Evolutionary conservation across 2,329 filamentous ascomycete species (phyloP), one percentile per base, ranked within the genome.

Genomic region (Ophiostoma sp.): DNA sequence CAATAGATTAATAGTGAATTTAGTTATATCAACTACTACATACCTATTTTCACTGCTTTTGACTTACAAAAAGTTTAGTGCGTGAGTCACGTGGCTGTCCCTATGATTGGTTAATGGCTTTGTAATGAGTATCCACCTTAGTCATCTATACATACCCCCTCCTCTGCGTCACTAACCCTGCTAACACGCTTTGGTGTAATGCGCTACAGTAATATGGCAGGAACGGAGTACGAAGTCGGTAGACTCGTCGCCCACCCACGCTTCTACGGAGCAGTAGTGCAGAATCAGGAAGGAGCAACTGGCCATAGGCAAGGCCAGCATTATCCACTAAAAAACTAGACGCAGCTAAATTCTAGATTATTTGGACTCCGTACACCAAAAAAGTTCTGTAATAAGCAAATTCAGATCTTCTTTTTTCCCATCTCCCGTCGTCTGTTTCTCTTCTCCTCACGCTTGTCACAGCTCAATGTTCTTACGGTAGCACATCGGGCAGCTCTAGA

Each of bases 401-500:
- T n/a, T 64, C 40, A n/a, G 27, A 40, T 52, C 14, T 52, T 63
- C 42, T 55, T 66, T 68, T 62, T 68, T 69, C 40, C 44, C 49
- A 18, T 40, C 6, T 63, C 14, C 18, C 36, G 5, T 8, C 3
- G 16, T 40, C 40, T 36, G 55, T 27, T 41, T 66, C 44, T 12
- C 47, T 40, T 49, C 27, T 58, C 45, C 36, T 27, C 27, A 36
- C 42, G 36, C 42, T 40, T 58, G 45, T 66, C 47, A 47, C 66
- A 67, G 72, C 73, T 84, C 83, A 85, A 87, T 87, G 85, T 84
- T 79, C 79, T 76, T 76, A 76, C 84, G 87, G 84, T 91, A 94
- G 91, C 82, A 87, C 79, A 80, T 78, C 81, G 83, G 82, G 81
- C 78, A 84, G 87, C 87, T 90, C 87, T 90, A 88, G 89, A 88